Conservation (phyloP, 805 yeast genomes). For the Metschnikowia cubensis region DNA sequence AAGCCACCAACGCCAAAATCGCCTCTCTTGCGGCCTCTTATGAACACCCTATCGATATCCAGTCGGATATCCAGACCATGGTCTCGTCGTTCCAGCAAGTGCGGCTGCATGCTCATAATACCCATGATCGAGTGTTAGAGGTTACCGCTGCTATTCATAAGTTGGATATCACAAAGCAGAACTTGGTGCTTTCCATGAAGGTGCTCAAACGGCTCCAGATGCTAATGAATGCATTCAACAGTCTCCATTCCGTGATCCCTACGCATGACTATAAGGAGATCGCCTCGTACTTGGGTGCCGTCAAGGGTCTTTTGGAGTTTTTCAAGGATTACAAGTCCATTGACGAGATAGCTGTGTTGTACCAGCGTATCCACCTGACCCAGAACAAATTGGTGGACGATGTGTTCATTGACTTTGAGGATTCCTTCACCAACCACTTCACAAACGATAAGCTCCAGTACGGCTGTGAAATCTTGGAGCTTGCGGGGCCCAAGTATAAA, state of each 20-base stretch:
- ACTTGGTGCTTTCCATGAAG: conserved; percentile 80
- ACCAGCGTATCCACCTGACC: conserved; percentile 53
- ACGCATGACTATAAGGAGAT: conserved; percentile 53
- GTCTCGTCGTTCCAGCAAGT: conserved; percentile 45
- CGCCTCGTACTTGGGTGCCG: conserved; percentile 60
- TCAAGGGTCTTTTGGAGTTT: conserved; percentile 64
- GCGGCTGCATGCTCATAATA: conserved; percentile 44
- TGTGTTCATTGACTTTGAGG: conserved; percentile 69
- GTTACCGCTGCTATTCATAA: conserved; percentile 77
- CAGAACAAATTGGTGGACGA: conserved; percentile 63
- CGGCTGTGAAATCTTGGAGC: conserved; percentile 72
- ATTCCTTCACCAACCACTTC: conserved; percentile 29
- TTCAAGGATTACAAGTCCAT: conserved; percentile 81
- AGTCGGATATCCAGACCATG: conserved; percentile 36
- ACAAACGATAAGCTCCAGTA: conserved; percentile 40
- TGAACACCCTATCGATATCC: conserved; percentile 22
- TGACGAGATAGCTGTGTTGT: conserved; percentile 67
- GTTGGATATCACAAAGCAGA: conserved; percentile 78
- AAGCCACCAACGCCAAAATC: conserved; percentile 46
- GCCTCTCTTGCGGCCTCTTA: conserved; percentile 32
- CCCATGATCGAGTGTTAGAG: conserved; percentile 57
- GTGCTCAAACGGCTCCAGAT: conserved; percentile 82
- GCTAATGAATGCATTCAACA: conserved; percentile 70
- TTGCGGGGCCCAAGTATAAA: conserved; percentile 51
- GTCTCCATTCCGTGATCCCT: conserved; percentile 46